phyloP scores from a whole-genome alignment of 2,329 filamentous ascomycete genomes.

The Cercospora berteroae region DNA sequence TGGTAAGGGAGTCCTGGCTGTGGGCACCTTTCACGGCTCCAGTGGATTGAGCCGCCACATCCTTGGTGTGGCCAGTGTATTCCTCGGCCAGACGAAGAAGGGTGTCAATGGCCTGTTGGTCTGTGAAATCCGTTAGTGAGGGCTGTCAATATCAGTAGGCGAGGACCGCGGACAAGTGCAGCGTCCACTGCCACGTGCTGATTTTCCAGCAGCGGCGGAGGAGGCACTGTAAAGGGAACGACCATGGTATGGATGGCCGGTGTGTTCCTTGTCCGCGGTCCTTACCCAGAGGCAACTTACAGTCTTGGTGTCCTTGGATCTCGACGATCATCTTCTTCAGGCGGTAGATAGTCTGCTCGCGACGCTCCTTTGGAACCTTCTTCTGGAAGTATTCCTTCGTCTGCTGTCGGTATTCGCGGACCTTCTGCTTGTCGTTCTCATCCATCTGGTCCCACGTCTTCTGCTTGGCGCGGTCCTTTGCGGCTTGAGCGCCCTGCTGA shows the following conservation, averaged over 20 bases:
- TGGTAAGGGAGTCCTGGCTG: slow-evolving; percentile 60
- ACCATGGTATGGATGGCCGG: background rate
- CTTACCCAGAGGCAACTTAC: slow-evolving; percentile 43
- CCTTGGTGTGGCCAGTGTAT: slow-evolving; percentile 73
- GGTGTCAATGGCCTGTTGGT: slow-evolving; percentile 86
- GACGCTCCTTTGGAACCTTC: slow-evolving; percentile 90
- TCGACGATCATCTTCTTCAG: slow-evolving; percentile 98
- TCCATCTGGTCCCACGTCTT: slow-evolving; percentile 61
- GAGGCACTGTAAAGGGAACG: background rate
- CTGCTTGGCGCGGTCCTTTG: slow-evolving; percentile 51
- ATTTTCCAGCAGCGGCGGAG: background rate
- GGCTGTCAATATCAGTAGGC: background rate
- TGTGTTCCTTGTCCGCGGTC: background rate
- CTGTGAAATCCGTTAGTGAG: slow-evolving; percentile 42
- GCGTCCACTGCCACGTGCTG: background rate
- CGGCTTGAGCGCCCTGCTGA: slow-evolving; percentile 49
- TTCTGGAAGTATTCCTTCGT: slow-evolving; percentile 73
- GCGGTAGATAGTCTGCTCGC: slow-evolving; percentile 86
- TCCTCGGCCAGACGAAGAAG: slow-evolving; percentile 79
- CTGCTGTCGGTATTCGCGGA: slow-evolving; percentile 47
- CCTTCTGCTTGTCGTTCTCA: slow-evolving; percentile 55
- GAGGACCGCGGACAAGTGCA: background rate
- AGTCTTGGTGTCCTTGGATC: slow-evolving; percentile 92
- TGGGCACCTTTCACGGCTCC: slow-evolving; percentile 72
- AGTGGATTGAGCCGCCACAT: slow-evolving; percentile 61